Base-by-base conservation (phyloP, 331 rosid species). In the Malus hybrid region DNA sequence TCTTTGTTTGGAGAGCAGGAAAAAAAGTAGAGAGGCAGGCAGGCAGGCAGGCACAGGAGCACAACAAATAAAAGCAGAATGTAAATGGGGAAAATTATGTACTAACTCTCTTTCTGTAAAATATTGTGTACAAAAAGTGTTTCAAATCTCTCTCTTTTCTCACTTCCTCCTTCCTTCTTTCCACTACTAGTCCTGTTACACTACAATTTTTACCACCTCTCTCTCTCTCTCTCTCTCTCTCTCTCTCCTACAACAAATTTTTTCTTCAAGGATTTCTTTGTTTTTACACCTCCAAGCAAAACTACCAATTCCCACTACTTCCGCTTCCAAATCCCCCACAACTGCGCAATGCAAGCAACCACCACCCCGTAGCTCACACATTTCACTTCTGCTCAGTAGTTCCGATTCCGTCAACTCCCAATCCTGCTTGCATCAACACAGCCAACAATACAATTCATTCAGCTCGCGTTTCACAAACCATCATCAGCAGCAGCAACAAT, bases 271-370 rank as follows among this genome's bases (percentile, higher is more conserved):
- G 7, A 14, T 28, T 52, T 48, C 34, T 14, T 52, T 52, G 57
- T 55, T 68, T 67, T 11, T 76, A 67, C 79, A 76, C 65, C 72
- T 55, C 65, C 72, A 36, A 67, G 67, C 59, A 76, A 57, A 73
- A 36, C 56, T 34, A 73, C 76, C 76, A 73, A 73, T 60, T 52
- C 42, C 67, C 55, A 11, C 75, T 8, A 5, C n/a, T 19, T 10
- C 20, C 3, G 3, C 57, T 18, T 6, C 57, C 56, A 50, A 50
- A 52, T 52, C 20, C 57, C 46, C 57, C 57, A 50, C 56, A 15
- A 50, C 0, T 50, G 56, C 56, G 56, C 56, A 50, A 50, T 50
- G 56, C 56, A 50, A 2, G 56, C 56, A 50, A 0, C n/a, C 2
- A 6, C 54, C 54, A 2, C 55, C 20, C 5, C 12, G 57, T 2